Evolutionary conservation across 1,284 basidiomycete species (phyloP), one percentile per base, ranked within the genome.

Genomic region (Tranzscheliella williamsii): DNA sequence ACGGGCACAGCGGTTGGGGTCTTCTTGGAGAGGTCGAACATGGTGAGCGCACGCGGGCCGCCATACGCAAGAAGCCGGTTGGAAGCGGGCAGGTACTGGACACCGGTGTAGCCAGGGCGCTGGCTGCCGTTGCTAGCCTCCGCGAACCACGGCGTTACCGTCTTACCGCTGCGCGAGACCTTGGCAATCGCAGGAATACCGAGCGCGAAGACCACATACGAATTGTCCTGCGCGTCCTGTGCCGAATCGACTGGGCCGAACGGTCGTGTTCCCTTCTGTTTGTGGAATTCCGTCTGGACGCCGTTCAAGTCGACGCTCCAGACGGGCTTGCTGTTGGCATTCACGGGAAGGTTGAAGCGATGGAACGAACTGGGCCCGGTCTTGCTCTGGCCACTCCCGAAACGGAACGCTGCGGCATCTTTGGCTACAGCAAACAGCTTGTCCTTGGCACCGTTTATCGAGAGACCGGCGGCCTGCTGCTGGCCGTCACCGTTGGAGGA

Each of bases 381-480:
- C 29, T 38, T 35, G 38, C 74, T 72, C 38, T 75, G 72, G 21
- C 55, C 54, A 2, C 36, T 8, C 11, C 46, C 67, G 32, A 75
- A 75, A 13, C 66, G 45, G 51, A 75, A 75, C 15, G 72, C 70
- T 12, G 50, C 50, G 1, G 56, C 30, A 38, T 73, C 68, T 48
- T 75, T 75, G 17, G 70, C 66, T 3, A 75, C 73, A 7, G 65
- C 70, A 38, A 61, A 75, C 13, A 75, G 46, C 20, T 64, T 63
- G 35, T 64, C 56, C 15, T 70, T 61, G 13, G 63, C 60, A 21
- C 35, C 38, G 40, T 65, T 56, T 31, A 74, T 32, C 24, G 70
- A 72, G 0, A 75, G 41, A 18, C 73, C 73, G 2, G 73, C 73
- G 64, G 73, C 63, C 55, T 75, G 72, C 44, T 75, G 73, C 7